Evolutionary conservation across 805 yeast species (phyloP).

Genomic region (Tetrapisispora iriomotensis): DNA sequence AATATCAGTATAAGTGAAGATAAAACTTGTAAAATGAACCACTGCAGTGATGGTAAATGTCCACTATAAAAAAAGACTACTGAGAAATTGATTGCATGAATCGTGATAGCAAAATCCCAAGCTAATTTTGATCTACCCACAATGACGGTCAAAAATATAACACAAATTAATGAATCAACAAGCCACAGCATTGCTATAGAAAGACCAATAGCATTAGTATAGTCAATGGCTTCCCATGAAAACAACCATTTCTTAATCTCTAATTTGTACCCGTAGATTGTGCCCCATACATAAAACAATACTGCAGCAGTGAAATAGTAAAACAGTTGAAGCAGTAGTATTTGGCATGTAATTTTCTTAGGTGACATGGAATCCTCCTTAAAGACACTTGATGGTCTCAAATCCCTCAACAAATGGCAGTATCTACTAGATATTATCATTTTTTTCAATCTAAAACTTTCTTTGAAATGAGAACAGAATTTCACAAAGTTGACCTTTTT

Average conservation of each 20-base stretch:
- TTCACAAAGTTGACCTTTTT: too few species aligned
- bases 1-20: constrained; percentile 63
- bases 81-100: constrained; percentile 68
- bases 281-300: constrained; percentile 54
- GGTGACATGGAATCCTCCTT: constrained; percentile 46
- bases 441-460: not conserved
- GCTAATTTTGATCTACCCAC: constrained; percentile 92
- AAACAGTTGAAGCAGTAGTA: constrained; percentile 63
- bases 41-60: constrained; percentile 62
- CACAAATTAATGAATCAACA: constrained; percentile 72
- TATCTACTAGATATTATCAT: constrained; percentile 14
- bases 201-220: constrained; percentile 73
- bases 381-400: constrained; percentile 24
- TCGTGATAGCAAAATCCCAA: constrained; percentile 93
- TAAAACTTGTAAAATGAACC: constrained; percentile 76
- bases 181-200: constrained; percentile 71
- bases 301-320: constrained; percentile 68
- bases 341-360: constrained; percentile 54
- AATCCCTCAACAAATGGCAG: constrained; percentile 22
- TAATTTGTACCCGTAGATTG: constrained; percentile 63
- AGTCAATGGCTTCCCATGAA: constrained; percentile 65
- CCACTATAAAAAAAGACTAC: constrained; percentile 59
- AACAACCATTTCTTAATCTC: constrained; percentile 56
- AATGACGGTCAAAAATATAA: constrained; percentile 70
- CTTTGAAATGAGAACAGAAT: not conserved